Conservation (phyloP, 306 rosid species). For the Quercus parvula region DNA sequence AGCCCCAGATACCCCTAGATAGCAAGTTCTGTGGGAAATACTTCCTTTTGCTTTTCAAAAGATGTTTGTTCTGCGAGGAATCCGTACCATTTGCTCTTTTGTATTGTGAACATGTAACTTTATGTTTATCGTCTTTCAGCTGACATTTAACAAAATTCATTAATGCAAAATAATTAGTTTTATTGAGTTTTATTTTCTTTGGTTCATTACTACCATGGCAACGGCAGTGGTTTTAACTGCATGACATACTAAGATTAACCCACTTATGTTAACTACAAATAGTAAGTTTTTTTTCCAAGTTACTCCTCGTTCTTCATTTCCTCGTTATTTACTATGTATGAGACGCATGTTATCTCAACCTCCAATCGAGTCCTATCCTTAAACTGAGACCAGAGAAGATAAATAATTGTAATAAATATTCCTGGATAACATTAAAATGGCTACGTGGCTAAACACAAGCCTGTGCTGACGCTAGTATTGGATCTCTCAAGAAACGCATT, state of each 20-base stretch:
- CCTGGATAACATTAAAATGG: constrained; percentile 41
- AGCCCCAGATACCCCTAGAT: constrained; percentile 23
- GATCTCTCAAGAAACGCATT: constrained; percentile 5
- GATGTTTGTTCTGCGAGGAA: background rate
- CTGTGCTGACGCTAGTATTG: constrained; percentile 27
- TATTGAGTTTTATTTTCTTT: too few relatives aligned
- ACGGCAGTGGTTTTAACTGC: background rate
- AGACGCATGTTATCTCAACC: too few relatives aligned
- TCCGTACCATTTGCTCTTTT: background rate
- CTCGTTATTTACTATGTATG: too few relatives aligned
- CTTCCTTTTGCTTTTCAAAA: background rate
- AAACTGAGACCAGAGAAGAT: constrained; percentile 22
- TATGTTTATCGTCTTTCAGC: too few relatives aligned
- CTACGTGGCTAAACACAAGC: constrained; percentile 40
- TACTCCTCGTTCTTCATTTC: too few relatives aligned
- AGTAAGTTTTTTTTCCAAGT: too few relatives aligned
- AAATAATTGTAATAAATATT: background rate
- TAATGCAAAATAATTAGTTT: too few relatives aligned
- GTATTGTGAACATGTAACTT: background rate
- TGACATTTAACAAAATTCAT: too few relatives aligned
- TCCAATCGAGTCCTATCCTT: background rate
- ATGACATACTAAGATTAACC: background rate
- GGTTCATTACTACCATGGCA: background rate
- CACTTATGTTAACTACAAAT: too few relatives aligned
- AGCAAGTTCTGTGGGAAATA: background rate